These are phyloP conservation scores for Beauveria rudraprayagi DNA, from an alignment of 2,329 filamentous ascomycete genomes.

Conservation along the genomic window DNA sequence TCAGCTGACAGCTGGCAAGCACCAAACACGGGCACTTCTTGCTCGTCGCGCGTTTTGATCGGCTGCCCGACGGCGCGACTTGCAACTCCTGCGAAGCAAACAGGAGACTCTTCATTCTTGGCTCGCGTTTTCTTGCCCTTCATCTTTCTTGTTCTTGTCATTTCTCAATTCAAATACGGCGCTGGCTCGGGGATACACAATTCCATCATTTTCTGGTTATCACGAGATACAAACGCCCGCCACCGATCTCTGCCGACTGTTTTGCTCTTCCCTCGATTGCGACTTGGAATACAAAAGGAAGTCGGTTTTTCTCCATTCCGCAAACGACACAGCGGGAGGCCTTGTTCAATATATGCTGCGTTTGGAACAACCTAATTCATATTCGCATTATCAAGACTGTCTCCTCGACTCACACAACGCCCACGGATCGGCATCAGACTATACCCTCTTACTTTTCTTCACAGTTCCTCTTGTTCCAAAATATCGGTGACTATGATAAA, in stretches of 20 bases:
- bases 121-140: neutral
- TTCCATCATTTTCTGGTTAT: conserved; percentile 7
- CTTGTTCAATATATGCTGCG: neutral
- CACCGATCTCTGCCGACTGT: neutral
- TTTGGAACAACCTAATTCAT: neutral
- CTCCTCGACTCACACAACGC: neutral
- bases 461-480: neutral
- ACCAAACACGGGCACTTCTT: conserved; percentile 3
- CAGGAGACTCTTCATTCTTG: neutral
- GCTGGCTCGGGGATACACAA: conserved; percentile 3
- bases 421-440: neutral
- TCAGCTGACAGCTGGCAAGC: conserved; percentile 3
- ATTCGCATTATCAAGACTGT: neutral
- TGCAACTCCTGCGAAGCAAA: neutral
- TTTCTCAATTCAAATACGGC: neutral
- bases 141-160: neutral
- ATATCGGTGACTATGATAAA: neutral
- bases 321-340: neutral
- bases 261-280: neutral
- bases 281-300: neutral
- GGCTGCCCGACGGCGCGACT: neutral
- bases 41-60: neutral
- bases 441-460: neutral
- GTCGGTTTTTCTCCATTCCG: too few species aligned
- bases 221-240: conserved; percentile 6